Evolutionary conservation across 2,329 filamentous ascomycete species (phyloP).

Genomic region (Aspergillus persii): DNA sequence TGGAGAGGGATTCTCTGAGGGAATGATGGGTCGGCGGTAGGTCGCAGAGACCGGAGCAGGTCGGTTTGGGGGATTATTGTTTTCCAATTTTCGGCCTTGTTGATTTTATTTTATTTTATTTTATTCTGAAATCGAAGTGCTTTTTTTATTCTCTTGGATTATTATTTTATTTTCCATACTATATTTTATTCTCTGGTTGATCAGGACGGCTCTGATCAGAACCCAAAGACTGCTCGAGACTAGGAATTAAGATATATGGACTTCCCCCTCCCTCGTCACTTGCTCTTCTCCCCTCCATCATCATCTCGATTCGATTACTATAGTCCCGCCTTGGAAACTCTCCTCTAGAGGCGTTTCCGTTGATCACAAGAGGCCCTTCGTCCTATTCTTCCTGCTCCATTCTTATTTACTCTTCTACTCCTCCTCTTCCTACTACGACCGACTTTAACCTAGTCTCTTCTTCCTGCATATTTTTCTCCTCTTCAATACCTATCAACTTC

Average conservation of each 20-base stretch:
- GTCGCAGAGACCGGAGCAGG: background rate
- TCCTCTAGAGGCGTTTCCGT: constrained; percentile 10
- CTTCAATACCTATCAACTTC: constrained; percentile 2
- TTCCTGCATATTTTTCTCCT: constrained; percentile 8
- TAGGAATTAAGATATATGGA: constrained; percentile 15
- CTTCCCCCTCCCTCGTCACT: constrained; percentile 20
- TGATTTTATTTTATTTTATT: constrained; percentile 5
- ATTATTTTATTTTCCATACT: background rate
- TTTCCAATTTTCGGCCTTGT: background rate
- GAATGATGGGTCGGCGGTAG: background rate
- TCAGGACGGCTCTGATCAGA: background rate
- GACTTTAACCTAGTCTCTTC: constrained; percentile 8
- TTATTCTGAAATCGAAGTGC: background rate
- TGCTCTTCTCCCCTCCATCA: constrained; percentile 12
- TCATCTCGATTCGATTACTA: constrained; percentile 8
- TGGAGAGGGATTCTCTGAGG: constrained; percentile 3
- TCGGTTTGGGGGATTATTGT: background rate
- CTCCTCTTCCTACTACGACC: constrained; percentile 5
- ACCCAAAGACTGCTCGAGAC: background rate
- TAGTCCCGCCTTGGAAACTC: constrained; percentile 10
- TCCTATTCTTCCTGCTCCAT: constrained; percentile 6
- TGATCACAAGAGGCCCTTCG: constrained; percentile 14
- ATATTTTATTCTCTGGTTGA: background rate
- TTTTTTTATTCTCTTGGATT: background rate
- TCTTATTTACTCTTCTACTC: constrained; percentile 9